phyloP scores from a whole-genome alignment of 495 filamentous ascomycete genomes.

The Tuber aestivum region DNA sequence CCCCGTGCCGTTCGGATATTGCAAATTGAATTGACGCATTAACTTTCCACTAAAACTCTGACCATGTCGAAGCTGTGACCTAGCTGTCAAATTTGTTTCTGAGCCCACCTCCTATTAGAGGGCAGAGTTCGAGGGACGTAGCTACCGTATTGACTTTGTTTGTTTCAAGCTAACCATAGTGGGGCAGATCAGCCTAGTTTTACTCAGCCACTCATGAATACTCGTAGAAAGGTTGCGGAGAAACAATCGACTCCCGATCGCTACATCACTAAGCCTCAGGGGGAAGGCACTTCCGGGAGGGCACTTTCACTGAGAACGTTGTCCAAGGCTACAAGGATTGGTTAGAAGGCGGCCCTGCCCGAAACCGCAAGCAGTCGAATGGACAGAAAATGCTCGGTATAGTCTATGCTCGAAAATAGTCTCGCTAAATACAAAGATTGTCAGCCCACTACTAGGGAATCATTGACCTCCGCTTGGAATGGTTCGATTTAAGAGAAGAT shows the following conservation, averaged over 20 bases:
- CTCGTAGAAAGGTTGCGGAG: slow-evolving; percentile 80
- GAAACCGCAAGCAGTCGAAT: not conserved
- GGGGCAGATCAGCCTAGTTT: slow-evolving; percentile 99
- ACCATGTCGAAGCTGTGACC: slow-evolving; percentile 99
- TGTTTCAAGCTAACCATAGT: slow-evolving; percentile 99
- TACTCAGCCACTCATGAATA: slow-evolving; percentile 99
- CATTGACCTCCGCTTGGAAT: slow-evolving; percentile 98
- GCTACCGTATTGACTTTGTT: slow-evolving; percentile 95
- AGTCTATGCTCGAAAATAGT: slow-evolving; percentile 96
- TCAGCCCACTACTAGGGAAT: slow-evolving; percentile 91
- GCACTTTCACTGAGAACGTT: slow-evolving; percentile 93
- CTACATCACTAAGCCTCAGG: slow-evolving; percentile 81
- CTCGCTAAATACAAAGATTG: slow-evolving; percentile 96
- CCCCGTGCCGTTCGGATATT: slow-evolving; percentile 98
- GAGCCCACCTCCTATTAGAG: slow-evolving; percentile 95
- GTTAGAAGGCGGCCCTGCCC: slow-evolving; percentile 41
- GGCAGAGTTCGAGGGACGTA: slow-evolving; percentile 94
- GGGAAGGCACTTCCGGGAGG: too few species aligned
- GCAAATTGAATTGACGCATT: slow-evolving; percentile 97
- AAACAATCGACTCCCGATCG: slow-evolving; percentile 75
- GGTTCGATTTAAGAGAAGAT: slow-evolving; percentile 44
- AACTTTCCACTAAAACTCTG: slow-evolving; percentile 97
- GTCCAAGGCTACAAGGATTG: slow-evolving; percentile 99
- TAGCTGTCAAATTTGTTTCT: slow-evolving; percentile 95
- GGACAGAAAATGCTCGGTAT: slow-evolving; percentile 52